Base-by-base conservation (phyloP, 2,329 filamentous ascomycete genomes). In the Fusarium nanum region DNA sequence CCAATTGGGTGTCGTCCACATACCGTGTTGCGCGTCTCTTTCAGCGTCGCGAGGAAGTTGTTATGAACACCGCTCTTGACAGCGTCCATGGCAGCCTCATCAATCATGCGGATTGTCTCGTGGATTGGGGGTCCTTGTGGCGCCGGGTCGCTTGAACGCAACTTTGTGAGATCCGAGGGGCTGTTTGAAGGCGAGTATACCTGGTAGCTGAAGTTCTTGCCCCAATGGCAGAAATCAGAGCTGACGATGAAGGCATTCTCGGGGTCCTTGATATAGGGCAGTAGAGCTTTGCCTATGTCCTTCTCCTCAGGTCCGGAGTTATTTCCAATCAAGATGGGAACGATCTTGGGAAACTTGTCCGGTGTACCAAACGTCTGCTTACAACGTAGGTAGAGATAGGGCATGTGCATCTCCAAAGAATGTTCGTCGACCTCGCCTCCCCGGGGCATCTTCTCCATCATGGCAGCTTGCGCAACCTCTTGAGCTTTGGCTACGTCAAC, bases 211-310 rank as follows among this genome's bases (percentile, higher is more conserved):
- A 98, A 99, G 50, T 93, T 87, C 1, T 84, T 74, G 13, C 96
- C 96, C 96, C 96, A 99, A 80, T 99, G 96, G 70, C 95, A 98
- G 79, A 99, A 99, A 79, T 99, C 96, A 2, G 94, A 97, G 78
- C 92, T 96, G 68, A 98, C 87, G 65, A 99, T 87, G 77, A 98
- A 98, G 3, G 91, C 89, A 65, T 93, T 97, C 14, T 86, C 83
- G 0, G 91, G 88, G 72, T 97, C 92, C 34, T 85, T 84, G 9
- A 99, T 82, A 78, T 96, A 97, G 0, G 92, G 90, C 2, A 92
- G 88, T 10, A 99, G 83, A n/a, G 94, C 78, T 27, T 28, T 28
- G 27, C 27, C 10, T 28, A 6, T 27, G 7, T 22, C 27, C 10
- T 28, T 28, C 27, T 28, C 27, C 10, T 28, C 27, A 3, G 25